Evolutionary conservation across 208 protist genomes (phyloP), one percentile per base, ranked within the genome.

Genomic region (Willaertia magna): DNA sequence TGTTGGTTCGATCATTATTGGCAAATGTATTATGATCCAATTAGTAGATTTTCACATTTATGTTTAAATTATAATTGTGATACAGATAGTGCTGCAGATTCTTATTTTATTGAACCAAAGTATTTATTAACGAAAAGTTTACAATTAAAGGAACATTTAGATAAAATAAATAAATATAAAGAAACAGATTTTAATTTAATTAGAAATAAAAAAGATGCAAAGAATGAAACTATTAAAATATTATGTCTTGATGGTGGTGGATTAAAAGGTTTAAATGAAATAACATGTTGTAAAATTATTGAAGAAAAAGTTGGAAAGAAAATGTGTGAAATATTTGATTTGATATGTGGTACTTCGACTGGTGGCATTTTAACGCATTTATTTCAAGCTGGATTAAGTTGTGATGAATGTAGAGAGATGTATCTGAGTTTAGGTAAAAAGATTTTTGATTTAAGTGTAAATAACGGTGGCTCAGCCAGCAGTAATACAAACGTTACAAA

Each of bases 271-370:
- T 20, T 88, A 7, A 88, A 86, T 40, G 4, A 18, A 18, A 43
- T 34, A n/a, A 18, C 59, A 1, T 52, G 87, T 47, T 47, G 87
- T 47, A 47, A 87, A n/a, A 26, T n/a, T 34, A 87, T 88, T 0
- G 86, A 88, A 55, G 30, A 88, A 76, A 44, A n/a, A 47, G 4
- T 42, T 34, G 47, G 85, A 18, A 74, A 78, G 26, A 47, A 78
- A 55, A 49, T 76, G 40, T 43, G 22, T 61, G 86, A 88, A 44
- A 48, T 88, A 78, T 88, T 88, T 67, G 86, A 88, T 75, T 47
- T 88, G 49, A 75, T 87, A 46, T 22, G 18, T n/a, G 86, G 86
- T 43, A 88, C 85, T 1, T 87, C 84, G n/a, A 88, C 86, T 16
- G 86, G 86, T 42, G 86, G 22, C 1, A 67, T 67, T 6, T 9